Evolutionary conservation across 108 stramenopile genomes (phyloP), one percentile per base, ranked within the genome.

Genomic region (Cyclotella cryptica): DNA sequence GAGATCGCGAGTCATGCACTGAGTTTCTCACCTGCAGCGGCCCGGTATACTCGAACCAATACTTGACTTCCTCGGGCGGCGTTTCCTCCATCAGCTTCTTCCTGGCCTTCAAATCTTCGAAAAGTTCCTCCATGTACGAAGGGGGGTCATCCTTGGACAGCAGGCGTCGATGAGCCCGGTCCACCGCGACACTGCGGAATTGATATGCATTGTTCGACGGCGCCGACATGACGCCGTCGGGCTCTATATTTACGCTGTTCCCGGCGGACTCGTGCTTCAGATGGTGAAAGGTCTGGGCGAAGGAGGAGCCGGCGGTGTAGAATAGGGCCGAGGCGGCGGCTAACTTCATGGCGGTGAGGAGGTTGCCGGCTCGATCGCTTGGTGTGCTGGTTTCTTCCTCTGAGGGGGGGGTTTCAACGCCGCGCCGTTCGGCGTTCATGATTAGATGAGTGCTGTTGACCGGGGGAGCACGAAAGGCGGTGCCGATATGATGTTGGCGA

Each of bases 41-140:
- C 29, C 94, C 94, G 2, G 94, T 89, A 68, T 95, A 95, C 76
- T 95, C 94, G 69, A 95, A 95, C 94, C 94, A 95, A 65, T 95
- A 95, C 60, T 95, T 95, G 44, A 95, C 89, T 84, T 95, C 94
- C 76, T 91, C 92, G 3, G 90, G 90, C 27, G 94, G 92, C 1
- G 92, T 91, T 27, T 95, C 90, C 52, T 90, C 91, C 83, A 95
- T 90, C 28, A 95, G 77, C 78, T 95, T 91, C 51, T 87, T 88
- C 15, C 94, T 79, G 12, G 74, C 90, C 65, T 83, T 76, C 67
- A 95, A 72, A 60, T 95, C 94, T 27, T 87, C 81, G 69, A 86
- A 81, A 54, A 92, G 57, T 5, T 73, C 69, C 40, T 88, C 70
- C 90, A 95, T 91, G 85, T 90, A 95, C 4, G 86, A 77, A 12